A percentile compares a stretch with the other conserved stretches of the same genome.
These are phyloP conservation scores for Lactarius tabidus DNA, from an alignment of 768 basidiomycete species.

Conservation along the genomic window DNA sequence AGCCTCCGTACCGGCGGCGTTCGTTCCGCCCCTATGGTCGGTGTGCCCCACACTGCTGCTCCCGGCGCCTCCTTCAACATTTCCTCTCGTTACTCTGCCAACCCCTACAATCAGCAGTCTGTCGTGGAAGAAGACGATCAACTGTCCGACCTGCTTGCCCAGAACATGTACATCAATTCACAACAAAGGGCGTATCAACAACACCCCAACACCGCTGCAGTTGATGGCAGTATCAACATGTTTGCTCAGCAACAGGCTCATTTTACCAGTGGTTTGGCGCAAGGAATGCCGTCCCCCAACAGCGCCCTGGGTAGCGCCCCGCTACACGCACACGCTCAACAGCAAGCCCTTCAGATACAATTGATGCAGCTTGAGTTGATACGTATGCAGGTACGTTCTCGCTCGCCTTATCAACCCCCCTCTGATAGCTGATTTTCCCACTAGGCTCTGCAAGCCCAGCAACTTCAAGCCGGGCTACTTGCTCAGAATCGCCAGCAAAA, in stretches of 20 bases:
- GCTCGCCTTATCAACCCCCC: conserved; percentile 5
- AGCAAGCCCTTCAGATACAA: conserved; percentile 74
- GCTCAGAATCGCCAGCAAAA: conserved; percentile 59
- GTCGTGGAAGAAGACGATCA: conserved; percentile 59
- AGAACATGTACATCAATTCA: conserved; percentile 47
- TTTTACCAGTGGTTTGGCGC: conserved; percentile 45
- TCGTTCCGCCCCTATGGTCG: conserved; percentile 52
- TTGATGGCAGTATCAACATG: conserved; percentile 62
- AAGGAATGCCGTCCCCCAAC: conserved; percentile 47
- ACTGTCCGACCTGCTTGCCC: conserved; percentile 51
- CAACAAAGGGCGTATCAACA: conserved; percentile 38
- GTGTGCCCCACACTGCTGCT: conserved; percentile 65
- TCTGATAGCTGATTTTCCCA: conserved; percentile 18
- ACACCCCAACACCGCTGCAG: conserved; percentile 64
- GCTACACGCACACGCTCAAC: conserved; percentile 48
- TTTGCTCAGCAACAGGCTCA: conserved; percentile 59
- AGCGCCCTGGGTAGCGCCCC: conserved; percentile 38
- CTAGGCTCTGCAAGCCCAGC: conserved; percentile 68
- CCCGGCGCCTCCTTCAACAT: conserved; percentile 61
- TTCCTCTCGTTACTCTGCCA: conserved; percentile 46
- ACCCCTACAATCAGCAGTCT: conserved; percentile 40
- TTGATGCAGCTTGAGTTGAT: conserved; percentile 82
- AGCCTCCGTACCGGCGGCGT: conserved; percentile 90
- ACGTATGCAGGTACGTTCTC: conserved; percentile 63
- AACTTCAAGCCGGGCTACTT: conserved; percentile 68